Conservation (phyloP, 345 rosid genomes). For the Gossypium thurberi region DNA sequence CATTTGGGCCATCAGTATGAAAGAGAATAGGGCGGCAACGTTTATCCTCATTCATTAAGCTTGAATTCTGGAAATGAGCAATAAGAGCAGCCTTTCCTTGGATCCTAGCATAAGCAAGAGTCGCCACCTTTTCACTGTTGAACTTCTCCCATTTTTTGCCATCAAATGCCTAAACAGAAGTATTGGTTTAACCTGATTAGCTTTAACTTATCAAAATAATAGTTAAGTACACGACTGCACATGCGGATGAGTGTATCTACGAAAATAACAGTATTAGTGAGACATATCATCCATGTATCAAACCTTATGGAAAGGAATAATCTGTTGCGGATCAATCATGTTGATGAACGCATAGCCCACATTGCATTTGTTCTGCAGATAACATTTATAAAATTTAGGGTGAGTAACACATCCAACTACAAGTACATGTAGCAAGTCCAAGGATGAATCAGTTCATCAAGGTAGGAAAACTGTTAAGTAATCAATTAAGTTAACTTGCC, state of each 20-base stretch:
- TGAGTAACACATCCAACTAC: slow-evolving; percentile 2
- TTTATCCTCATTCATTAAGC: slow-evolving; percentile 91
- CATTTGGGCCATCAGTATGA: slow-evolving; percentile 81
- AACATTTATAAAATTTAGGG: slow-evolving; percentile 6
- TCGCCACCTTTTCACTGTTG: slow-evolving; percentile 85
- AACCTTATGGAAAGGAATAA: slow-evolving; percentile 69
- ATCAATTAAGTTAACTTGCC: slow-evolving; percentile 34
- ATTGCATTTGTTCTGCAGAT: slow-evolving; percentile 77
- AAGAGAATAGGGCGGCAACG: slow-evolving; percentile 88
- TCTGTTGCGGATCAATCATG: slow-evolving; percentile 70
- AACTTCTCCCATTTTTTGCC: slow-evolving; percentile 93
- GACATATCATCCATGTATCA: neutral
- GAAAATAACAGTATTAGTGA: neutral
- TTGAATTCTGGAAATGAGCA: slow-evolving; percentile 91
- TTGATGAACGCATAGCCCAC: slow-evolving; percentile 93
- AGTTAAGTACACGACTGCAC: neutral
- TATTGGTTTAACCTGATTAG: neutral
- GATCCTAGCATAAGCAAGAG: slow-evolving; percentile 81
- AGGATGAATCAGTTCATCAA: neutral
- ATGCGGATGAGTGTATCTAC: neutral
- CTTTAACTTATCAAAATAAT: neutral
- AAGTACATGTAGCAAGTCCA: neutral
- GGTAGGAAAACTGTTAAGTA: slow-evolving; percentile 7
- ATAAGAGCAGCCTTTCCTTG: slow-evolving; percentile 84
- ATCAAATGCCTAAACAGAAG: slow-evolving; percentile 57